These are phyloP conservation scores for Madurella fahalii DNA, from an alignment of 2,329 filamentous ascomycete genomes.

Conservation along the genomic window DNA sequence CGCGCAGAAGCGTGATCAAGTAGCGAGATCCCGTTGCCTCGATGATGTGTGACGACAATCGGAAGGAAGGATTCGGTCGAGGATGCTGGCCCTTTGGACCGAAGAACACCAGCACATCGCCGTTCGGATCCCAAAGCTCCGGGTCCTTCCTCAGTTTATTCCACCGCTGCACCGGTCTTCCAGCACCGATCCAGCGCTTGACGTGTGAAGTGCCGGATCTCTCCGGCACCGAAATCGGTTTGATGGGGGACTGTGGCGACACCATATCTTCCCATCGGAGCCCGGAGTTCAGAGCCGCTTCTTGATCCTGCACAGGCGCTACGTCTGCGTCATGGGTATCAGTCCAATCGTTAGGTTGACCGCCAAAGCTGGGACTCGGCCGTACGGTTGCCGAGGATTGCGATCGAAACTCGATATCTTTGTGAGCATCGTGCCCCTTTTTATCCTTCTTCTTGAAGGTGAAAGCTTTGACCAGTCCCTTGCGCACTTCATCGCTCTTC, in stretches of 20 bases:
- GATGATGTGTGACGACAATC: conserved; percentile 55
- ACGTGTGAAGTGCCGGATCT: conserved; percentile 36
- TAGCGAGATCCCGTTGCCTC: conserved; percentile 53
- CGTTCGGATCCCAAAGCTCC: conserved; percentile 58
- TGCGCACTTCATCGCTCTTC: conserved; percentile 52
- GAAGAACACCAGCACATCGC: conserved; percentile 57
- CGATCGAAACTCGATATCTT: conserved; percentile 29
- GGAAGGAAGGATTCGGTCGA: conserved; percentile 50
- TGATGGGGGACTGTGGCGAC: conserved; percentile 37
- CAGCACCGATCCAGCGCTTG: conserved; percentile 51
- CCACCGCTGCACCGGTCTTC: conserved; percentile 48
- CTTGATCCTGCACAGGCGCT: conserved; percentile 6
- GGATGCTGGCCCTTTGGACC: conserved; percentile 43
- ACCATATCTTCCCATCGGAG: conserved; percentile 24
- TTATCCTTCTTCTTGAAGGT: conserved; percentile 47
- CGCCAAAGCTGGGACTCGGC: conserved; percentile 22
- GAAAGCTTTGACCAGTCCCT: conserved; percentile 51
- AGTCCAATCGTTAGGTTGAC: conserved; percentile 23
- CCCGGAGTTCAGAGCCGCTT: conserved; percentile 14
- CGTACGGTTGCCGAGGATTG: conserved; percentile 38
- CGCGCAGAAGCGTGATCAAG: conserved; percentile 50
- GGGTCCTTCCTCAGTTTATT: conserved; percentile 57
- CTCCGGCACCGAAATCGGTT: conserved; percentile 41
- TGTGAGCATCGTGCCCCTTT: conserved; percentile 23
- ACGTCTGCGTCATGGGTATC: conserved; percentile 18